Conservation (phyloP, 768 basidiomycete genomes). For the Mycena vitilis region DNA sequence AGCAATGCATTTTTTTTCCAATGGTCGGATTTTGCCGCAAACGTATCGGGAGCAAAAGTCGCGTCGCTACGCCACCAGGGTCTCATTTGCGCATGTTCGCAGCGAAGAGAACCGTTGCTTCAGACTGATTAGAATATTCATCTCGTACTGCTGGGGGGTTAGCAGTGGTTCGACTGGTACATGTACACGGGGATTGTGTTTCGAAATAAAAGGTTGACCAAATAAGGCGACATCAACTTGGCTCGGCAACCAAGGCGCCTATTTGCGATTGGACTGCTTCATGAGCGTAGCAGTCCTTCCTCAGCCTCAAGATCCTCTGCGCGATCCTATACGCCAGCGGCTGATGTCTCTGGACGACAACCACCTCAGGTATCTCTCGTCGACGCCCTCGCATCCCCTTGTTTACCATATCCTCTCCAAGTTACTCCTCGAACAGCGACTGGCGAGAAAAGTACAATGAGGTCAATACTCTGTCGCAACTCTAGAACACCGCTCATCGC, state of each 20-base stretch:
- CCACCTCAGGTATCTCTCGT: constrained; percentile 62
- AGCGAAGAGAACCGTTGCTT: too few species aligned
- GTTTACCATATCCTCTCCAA: constrained; percentile 46
- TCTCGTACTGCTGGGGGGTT: too few species aligned
- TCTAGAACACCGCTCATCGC: constrained; percentile 6
- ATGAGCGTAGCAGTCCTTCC: constrained; percentile 68
- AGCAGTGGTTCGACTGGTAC: too few species aligned
- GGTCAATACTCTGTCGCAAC: constrained; percentile 44
- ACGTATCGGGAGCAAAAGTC: too few species aligned
- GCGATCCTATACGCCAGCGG: constrained; percentile 68
- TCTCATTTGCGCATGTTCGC: too few species aligned
- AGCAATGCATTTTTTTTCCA: constrained; percentile 26
- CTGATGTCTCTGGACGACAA: constrained; percentile 76
- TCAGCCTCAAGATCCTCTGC: constrained; percentile 67
- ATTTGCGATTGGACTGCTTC: not conserved
- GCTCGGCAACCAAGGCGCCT: constrained; percentile 19
- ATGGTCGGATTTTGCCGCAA: too few species aligned
- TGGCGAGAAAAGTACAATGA: constrained; percentile 87
- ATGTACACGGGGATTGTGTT: too few species aligned
- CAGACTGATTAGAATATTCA: too few species aligned
- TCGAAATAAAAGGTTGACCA: too few species aligned
- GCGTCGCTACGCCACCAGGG: too few species aligned
- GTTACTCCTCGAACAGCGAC: constrained; percentile 69
- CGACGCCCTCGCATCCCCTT: constrained; percentile 26
- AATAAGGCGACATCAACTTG: too few species aligned